Percentiles rank a stretch among this genome's conserved stretches.
phyloP scores from a whole-genome alignment of 2,329 filamentous ascomycete species.

The Aureobasidium sp. region DNA sequence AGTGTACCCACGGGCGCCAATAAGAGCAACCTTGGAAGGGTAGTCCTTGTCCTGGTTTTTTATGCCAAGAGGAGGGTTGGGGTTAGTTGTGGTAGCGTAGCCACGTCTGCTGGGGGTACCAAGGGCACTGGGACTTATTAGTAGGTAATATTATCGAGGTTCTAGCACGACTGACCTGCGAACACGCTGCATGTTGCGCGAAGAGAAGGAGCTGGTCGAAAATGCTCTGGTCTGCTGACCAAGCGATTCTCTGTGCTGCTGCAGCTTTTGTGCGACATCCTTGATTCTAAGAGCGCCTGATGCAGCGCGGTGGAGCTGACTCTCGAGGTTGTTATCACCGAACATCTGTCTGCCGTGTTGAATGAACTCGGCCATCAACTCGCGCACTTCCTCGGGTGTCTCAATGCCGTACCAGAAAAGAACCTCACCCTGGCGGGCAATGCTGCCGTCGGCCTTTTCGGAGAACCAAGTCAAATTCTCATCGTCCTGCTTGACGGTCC shows the following conservation, averaged over 20 bases:
- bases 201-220: slow-evolving; percentile 48
- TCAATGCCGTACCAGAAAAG: slow-evolving; percentile 96
- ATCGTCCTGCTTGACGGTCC: slow-evolving; percentile 93
- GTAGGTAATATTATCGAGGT: not conserved
- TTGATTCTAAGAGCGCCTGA: slow-evolving; percentile 56
- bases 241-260: slow-evolving; percentile 20
- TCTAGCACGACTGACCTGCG: not conserved
- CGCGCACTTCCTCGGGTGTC: slow-evolving; percentile 68
- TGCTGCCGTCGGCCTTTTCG: slow-evolving; percentile 88
- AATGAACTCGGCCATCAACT: slow-evolving; percentile 78
- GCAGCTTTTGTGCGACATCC: slow-evolving; percentile 39
- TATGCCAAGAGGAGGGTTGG: slow-evolving; percentile 80
- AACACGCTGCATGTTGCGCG: slow-evolving; percentile 14
- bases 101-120: slow-evolving; percentile 29
- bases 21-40: slow-evolving; percentile 73
- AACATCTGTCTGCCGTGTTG: slow-evolving; percentile 79
- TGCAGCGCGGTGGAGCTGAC: slow-evolving; percentile 71
- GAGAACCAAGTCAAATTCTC: slow-evolving; percentile 99
- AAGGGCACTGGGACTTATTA: not conserved
- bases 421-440: slow-evolving; percentile 70
- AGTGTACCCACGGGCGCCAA: slow-evolving; percentile 89
- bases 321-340: slow-evolving; percentile 79
- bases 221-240: slow-evolving; percentile 58
- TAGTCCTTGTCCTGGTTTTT: slow-evolving; percentile 78
- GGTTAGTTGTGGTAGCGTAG: slow-evolving; percentile 64